These are phyloP conservation scores for Rhodomyrtus psidioides DNA, from an alignment of 441 rosid species.

Conservation along the genomic window DNA sequence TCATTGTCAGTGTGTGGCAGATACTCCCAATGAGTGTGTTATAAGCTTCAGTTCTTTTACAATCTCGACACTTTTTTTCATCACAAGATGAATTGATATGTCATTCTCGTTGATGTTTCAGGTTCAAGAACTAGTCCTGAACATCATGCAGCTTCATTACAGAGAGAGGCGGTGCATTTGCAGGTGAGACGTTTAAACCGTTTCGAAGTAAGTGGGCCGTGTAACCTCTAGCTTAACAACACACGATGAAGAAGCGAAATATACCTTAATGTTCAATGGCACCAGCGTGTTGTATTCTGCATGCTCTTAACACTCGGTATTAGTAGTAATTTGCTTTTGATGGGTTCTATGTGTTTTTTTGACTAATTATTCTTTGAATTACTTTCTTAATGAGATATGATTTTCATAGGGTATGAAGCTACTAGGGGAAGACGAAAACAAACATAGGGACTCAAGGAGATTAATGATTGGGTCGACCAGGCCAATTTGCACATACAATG, in stretches of 20 bases:
- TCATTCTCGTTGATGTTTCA: conserved; percentile 17
- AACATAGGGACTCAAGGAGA: conserved; percentile 40
- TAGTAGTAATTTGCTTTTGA: neutral
- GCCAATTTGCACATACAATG: conserved; percentile 86
- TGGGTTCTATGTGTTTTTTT: neutral
- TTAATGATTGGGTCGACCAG: conserved; percentile 87
- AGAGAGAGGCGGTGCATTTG: conserved; percentile 1
- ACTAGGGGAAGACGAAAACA: conserved; percentile 10
- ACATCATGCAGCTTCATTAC: neutral
- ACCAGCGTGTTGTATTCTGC: neutral
- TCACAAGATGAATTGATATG: neutral
- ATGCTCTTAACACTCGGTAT: neutral
- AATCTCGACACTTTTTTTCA: neutral
- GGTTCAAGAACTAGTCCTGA: conserved; percentile 23
- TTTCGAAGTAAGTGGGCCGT: neutral
- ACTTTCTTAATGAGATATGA: neutral
- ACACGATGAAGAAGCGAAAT: neutral
- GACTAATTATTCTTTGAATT: neutral
- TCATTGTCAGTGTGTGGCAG: conserved; percentile 4
- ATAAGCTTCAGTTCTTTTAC: neutral
- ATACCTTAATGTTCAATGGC: neutral
- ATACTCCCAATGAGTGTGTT: neutral
- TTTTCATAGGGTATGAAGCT: neutral
- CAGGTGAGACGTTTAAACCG: conserved; percentile 18
- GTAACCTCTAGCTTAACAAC: neutral